Evolutionary conservation across 495 filamentous ascomycete genomes (phyloP), one percentile per base, ranked within the genome.

Genomic region (Penicillium canariense): DNA sequence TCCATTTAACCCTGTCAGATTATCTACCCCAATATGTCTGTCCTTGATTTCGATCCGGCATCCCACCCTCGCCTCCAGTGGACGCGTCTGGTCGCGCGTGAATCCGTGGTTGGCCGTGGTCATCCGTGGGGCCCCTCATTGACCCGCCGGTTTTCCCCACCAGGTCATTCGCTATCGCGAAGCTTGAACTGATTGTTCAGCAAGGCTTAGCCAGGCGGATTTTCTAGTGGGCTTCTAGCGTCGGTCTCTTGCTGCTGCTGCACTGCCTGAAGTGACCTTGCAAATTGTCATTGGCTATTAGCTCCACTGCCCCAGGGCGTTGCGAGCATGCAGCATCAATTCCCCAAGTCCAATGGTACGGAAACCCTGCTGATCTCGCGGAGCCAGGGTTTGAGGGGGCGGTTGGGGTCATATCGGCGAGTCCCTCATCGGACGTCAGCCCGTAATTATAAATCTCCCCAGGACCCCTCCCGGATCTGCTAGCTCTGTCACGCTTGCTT

Each of bases 151-250:
- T 17, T 8, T n/a, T 38, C 34, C 1, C 9, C 1, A 4, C 1
- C 34, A 38, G 4, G 1, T 1, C 14, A 42, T n/a, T 42, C 38
- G 38, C 9, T 6, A 10, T 14, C 14, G n/a, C 7, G 53, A 45
- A 55, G 53, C 53, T 55, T 55, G 53, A 36, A 14, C 8, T 30
- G 18, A n/a, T 36, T 50, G 14, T 30, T 15, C 44, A 18, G 55
- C 55, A 58, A 53, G 55, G 49, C 55, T 58, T 49, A 58, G 48
- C 55, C 27, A 53, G 49, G 49, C 50, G 35, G 25, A 38, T 34
- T 43, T n/a, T 12, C 34, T 46, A 18, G 26, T 20, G 25, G 23
- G 25, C 43, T 46, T 46, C 43, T 46, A 46, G 35, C 18, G 38
- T 42, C 27, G 15, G 22, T 10, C 0, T 9, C 23, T 10, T 18